Evolutionary conservation across 179 eudicot species (phyloP).

Genomic region (Vitellaria paradoxa): DNA sequence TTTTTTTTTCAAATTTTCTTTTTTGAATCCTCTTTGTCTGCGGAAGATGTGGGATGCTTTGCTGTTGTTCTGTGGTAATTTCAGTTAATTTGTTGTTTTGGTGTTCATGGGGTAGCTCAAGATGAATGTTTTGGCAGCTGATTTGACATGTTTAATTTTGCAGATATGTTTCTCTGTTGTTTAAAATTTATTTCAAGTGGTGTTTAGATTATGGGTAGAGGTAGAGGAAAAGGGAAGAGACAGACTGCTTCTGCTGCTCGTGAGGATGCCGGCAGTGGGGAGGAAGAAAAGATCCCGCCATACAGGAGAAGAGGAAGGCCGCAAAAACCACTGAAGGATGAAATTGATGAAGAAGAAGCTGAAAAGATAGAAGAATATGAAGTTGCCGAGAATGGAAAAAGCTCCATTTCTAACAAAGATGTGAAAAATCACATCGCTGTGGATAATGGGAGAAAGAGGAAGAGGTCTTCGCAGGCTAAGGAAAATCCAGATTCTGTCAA

Average conservation of each 20-base stretch:
- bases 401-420: conserved; percentile 31
- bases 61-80: neutral
- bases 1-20: neutral
- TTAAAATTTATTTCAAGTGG: conserved; percentile 14
- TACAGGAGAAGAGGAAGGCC: conserved; percentile 78
- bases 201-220: conserved; percentile 63
- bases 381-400: conserved; percentile 31
- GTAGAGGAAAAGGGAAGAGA: conserved; percentile 76
- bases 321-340: conserved; percentile 57
- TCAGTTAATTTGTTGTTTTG: neutral
- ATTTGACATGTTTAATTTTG: conserved; percentile 10
- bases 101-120: neutral
- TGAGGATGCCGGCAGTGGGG: conserved; percentile 57
- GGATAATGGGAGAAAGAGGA: conserved; percentile 59
- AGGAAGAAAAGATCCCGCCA: conserved; percentile 62
- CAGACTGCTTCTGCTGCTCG: conserved; percentile 29
- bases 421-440: conserved; percentile 20
- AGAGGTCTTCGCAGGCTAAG: conserved; percentile 31
- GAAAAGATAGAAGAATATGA: conserved; percentile 35
- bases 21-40: neutral
- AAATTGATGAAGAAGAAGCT: conserved; percentile 40
- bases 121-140: neutral
- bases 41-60: neutral
- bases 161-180: conserved; percentile 32
- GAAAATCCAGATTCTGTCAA: conserved; percentile 28